Evolutionary conservation across 306 rosid species (phyloP).

Genomic region (Cicer arietinum): DNA sequence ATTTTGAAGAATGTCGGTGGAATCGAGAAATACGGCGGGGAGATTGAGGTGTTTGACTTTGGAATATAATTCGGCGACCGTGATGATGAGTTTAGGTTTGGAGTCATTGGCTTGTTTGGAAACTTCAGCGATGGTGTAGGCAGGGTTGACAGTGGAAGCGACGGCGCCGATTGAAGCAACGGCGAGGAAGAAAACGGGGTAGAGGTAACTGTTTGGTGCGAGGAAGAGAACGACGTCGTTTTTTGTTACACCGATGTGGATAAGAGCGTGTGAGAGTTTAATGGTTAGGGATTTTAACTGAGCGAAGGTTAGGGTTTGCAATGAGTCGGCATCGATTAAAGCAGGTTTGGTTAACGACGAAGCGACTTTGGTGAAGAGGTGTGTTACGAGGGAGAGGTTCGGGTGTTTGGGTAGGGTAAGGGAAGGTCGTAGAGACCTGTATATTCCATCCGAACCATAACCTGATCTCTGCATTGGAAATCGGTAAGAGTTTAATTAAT

Average conservation of each 20-base stretch:
- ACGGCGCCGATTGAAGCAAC: conserved; percentile 68
- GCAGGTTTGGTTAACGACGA: conserved; percentile 68
- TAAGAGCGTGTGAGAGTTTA: conserved; percentile 60
- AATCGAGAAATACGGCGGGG: conserved; percentile 60
- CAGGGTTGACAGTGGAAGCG: conserved; percentile 76
- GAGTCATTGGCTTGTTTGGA: conserved; percentile 73
- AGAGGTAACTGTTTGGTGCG: conserved; percentile 72
- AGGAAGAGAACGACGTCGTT: conserved; percentile 82
- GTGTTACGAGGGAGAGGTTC: conserved; percentile 61
- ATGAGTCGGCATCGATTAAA: conserved; percentile 68
- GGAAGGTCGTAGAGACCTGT: conserved; percentile 77
- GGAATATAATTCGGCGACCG: conserved; percentile 67
- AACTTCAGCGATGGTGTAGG: conserved; percentile 68
- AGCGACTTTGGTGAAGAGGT: conserved; percentile 62
- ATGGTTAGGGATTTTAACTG: conserved; percentile 55
- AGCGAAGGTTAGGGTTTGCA: conserved; percentile 52
- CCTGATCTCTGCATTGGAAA: conserved; percentile 75
- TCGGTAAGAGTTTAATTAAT: neutral
- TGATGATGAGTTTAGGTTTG: conserved; percentile 70
- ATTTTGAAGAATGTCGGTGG: neutral
- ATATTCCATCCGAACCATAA: conserved; percentile 76
- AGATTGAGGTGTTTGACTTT: conserved; percentile 61
- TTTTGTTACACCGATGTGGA: conserved; percentile 63
- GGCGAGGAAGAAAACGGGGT: conserved; percentile 65
- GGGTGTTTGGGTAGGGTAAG: conserved; percentile 53